Evolutionary conservation across 1,284 basidiomycete genomes (phyloP).

Genomic region (Hemileia vastatrix): DNA sequence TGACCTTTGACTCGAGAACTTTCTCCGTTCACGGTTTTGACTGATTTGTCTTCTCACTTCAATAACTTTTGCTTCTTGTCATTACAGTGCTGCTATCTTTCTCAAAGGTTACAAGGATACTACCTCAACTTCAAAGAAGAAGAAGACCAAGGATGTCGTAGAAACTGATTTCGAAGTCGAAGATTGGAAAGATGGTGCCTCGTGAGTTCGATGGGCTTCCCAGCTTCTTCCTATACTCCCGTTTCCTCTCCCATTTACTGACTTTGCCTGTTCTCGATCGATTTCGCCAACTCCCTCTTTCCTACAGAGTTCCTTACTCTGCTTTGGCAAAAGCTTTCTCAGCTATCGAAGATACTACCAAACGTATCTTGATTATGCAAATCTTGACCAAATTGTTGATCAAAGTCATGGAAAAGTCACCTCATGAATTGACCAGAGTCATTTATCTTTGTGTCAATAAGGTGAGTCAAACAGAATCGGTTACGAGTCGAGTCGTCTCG

Average conservation of each 20-base stretch:
- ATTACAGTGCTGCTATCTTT: constrained; percentile 30
- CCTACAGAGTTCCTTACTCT: constrained; percentile 32
- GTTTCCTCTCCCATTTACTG: no score
- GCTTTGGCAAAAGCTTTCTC: constrained; percentile 35
- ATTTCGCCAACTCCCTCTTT: background rate
- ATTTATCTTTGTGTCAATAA: constrained; percentile 44
- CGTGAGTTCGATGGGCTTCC: constrained; percentile 6
- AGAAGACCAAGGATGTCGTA: constrained; percentile 16
- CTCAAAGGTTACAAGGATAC: constrained; percentile 26
- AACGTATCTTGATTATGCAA: constrained; percentile 40
- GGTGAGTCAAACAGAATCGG: background rate
- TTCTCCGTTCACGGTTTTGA: background rate
- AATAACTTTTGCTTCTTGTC: background rate
- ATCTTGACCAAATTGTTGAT: constrained; percentile 39
- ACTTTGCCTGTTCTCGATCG: background rate
- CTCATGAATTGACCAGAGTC: constrained; percentile 33
- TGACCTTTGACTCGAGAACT: no score
- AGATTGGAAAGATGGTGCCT: constrained; percentile 31
- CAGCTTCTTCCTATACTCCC: background rate
- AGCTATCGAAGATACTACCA: constrained; percentile 40
- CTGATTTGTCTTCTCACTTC: background rate
- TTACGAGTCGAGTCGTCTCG: no score
- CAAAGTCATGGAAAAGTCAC: constrained; percentile 33
- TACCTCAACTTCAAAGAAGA: background rate
- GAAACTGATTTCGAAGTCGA: background rate